Base-by-base conservation (phyloP, 2,329 filamentous ascomycete species). In the Penicillium sp. region DNA sequence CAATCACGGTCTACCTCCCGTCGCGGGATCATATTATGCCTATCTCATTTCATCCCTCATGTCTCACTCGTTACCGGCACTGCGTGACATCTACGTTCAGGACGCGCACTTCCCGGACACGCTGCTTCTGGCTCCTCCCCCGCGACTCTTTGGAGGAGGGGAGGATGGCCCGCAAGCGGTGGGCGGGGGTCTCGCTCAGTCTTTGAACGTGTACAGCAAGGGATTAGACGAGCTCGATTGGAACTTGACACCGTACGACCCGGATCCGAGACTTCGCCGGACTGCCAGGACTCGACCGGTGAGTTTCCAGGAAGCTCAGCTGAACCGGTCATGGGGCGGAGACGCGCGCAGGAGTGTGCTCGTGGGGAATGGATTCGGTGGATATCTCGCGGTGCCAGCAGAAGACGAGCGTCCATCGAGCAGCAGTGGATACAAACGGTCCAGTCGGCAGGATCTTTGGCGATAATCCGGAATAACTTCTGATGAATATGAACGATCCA, bases 31-130 rank as follows among this genome's bases (percentile, higher is more conserved):
- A 12, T 93, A 95, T 67, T 94, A 95, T 64, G 77, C 79, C 44
- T 95, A 95, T 63, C 77, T 96, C 13, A 81, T 86, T 16, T 77
- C 77, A n/a, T 94, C 86, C 0, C 76, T 96, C 20, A 77, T 92
- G 43, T 76, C 79, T 11, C 83, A 82, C 45, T 76, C 79, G 6
- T 73, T 96, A 6, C 87, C 88, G 1, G 76, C 75, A 23, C 73
- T 96, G 6, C 74, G 74, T 23, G 77, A 81, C 14, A 75, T 96
- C 6, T 95, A 93, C 59, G 90, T 95, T 12, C 83, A 86, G 34
- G 88, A 95, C 54, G 77, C 83, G 16, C 73, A 77, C 33, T 95
- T 96, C 59, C 81, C 88, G 2, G 86, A 94, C 50, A 75, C 82
- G 8, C 76, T 95, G 4, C 74, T 88, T 10, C 72, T 90, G 5